Conservation (phyloP, 495 filamentous ascomycete genomes). For the Tuber borchii region DNA sequence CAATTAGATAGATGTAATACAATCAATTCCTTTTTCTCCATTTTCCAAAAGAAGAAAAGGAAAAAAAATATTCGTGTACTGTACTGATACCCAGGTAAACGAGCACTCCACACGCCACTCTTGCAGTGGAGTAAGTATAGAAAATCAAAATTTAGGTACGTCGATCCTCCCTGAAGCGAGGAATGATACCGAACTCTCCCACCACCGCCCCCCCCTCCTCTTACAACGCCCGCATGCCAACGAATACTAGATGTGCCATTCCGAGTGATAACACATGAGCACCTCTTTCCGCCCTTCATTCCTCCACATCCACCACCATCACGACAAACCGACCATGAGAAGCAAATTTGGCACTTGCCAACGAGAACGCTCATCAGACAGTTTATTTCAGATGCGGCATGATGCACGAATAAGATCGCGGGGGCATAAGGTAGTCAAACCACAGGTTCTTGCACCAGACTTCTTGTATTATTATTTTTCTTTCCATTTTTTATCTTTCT, state of each 20-base stretch:
- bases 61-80: background rate
- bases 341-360: background rate
- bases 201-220: background rate
- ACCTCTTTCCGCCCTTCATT: background rate
- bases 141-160: background rate
- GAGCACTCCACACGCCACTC: background rate
- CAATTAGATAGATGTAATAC: background rate
- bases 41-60: background rate
- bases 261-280: background rate
- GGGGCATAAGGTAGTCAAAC: background rate
- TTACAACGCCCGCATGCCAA: background rate
- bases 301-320: background rate
- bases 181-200: background rate
- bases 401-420: background rate
- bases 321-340: background rate
- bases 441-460: background rate
- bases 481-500: background rate
- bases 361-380: background rate
- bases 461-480: background rate
- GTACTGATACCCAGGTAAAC: background rate
- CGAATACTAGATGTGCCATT: background rate
- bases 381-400: background rate
- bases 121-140: background rate
- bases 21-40: background rate
- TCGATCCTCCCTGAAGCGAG: background rate